Evolutionary conservation across 2,329 filamentous ascomycete species (phyloP).

Genomic region (Pseudogymnoascus sp.): DNA sequence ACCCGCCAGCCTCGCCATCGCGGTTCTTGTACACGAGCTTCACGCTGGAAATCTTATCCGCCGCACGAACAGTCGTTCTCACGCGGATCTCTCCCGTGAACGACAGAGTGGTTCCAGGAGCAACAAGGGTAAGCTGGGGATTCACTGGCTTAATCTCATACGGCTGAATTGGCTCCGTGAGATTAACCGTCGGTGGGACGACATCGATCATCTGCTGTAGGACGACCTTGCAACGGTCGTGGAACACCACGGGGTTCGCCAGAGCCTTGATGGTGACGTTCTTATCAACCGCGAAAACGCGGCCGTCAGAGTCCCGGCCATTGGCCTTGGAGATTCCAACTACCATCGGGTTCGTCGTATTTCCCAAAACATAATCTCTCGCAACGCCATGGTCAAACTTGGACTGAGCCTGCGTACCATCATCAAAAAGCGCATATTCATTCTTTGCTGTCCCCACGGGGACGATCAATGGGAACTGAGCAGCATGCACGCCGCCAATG

Average conservation of each 20-base stretch:
- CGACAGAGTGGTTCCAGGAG: slow-evolving; percentile 38
- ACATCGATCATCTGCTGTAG: slow-evolving; percentile 55
- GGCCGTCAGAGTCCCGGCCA: slow-evolving; percentile 44
- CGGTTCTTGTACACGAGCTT: slow-evolving; percentile 48
- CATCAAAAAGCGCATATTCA: slow-evolving; percentile 39
- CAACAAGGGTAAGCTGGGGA: slow-evolving; percentile 44
- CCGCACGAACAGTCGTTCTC: slow-evolving; percentile 39
- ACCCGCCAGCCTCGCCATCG: slow-evolving; percentile 37
- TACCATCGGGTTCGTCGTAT: slow-evolving; percentile 46
- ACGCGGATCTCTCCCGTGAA: slow-evolving; percentile 50
- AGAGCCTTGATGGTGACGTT: slow-evolving; percentile 46
- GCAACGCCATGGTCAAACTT: slow-evolving; percentile 48
- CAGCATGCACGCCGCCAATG: slow-evolving; percentile 48
- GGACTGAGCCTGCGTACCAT: slow-evolving; percentile 34
- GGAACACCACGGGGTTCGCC: slow-evolving; percentile 37
- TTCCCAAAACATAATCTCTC: slow-evolving; percentile 46
- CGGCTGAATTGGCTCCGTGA: slow-evolving; percentile 44
- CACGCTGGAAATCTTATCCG: slow-evolving; percentile 37
- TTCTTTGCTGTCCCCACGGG: slow-evolving; percentile 32
- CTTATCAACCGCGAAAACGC: slow-evolving; percentile 45
- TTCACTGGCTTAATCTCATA: slow-evolving; percentile 52
- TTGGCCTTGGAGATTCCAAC: slow-evolving; percentile 39
- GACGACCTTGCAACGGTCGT: slow-evolving; percentile 39
- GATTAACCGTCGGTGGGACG: slow-evolving; percentile 41
- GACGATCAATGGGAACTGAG: slow-evolving; percentile 45